Conservation (phyloP, 2,329 filamentous ascomycete species). For the Nemania sp. region DNA sequence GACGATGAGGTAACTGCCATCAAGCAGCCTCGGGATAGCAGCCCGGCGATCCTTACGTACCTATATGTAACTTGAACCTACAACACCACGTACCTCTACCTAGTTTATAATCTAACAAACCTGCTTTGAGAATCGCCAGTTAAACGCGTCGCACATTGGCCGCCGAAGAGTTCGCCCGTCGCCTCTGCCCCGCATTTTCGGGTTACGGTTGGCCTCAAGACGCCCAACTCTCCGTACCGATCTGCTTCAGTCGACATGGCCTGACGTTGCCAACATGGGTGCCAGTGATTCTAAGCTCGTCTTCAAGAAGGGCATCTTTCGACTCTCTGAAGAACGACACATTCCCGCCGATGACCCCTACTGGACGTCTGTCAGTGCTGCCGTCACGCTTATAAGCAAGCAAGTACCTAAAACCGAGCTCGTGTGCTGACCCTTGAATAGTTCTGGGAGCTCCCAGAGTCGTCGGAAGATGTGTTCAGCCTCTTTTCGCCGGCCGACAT, state of each 20-base stretch:
- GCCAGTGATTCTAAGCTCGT: slow-evolving; percentile 98
- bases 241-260: slow-evolving; percentile 31
- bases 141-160: too few species aligned
- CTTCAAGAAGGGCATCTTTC: slow-evolving; percentile 98
- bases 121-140: too few species aligned
- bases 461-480: slow-evolving; percentile 93
- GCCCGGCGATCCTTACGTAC: slow-evolving; percentile 3
- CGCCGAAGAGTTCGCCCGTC: too few species aligned
- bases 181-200: too few species aligned
- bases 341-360: slow-evolving; percentile 88
- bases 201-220: too few species aligned
- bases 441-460: slow-evolving; percentile 98
- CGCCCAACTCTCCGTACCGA: neutral
- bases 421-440: slow-evolving; percentile 44
- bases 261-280: slow-evolving; percentile 67
- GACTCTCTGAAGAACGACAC: slow-evolving; percentile 85
- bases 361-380: slow-evolving; percentile 78
- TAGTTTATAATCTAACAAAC: too few species aligned
- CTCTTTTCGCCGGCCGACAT: slow-evolving; percentile 90
- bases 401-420: slow-evolving; percentile 7
- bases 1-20: slow-evolving; percentile 9
- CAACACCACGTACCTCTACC: too few species aligned
- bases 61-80: too few species aligned
- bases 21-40: neutral
- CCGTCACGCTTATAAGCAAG: slow-evolving; percentile 6